Evolutionary conservation across 139 green algal species (phyloP), one percentile per base, ranked within the genome.

Genomic region (Micromonas commoda): DNA sequence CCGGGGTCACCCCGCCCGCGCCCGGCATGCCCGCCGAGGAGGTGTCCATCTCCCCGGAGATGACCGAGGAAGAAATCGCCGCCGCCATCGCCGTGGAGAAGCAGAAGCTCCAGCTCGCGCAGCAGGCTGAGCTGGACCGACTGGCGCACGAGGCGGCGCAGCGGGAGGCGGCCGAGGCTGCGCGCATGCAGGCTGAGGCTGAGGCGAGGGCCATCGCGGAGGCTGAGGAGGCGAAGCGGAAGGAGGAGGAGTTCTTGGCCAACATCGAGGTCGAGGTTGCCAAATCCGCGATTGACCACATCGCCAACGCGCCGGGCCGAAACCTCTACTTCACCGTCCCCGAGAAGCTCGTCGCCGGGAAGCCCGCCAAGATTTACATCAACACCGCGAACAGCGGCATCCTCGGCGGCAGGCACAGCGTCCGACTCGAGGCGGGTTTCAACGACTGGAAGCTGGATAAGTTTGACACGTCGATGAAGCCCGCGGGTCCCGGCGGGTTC

Each of bases 301-400:
- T 29, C 26, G 60, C 24, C 6, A 24, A 19, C 19, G n/a, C 13
- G 13, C 60, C 24, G 5, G 19, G 13, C 13, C 5, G 16, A 16
- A 24, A 29, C 24, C 60, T 77, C 29, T 64, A 21, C 35, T 64
- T 75, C 31, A 81, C 54, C 64, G 66, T 69, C 35, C 65, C 64
- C 34, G 20, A 2, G 5, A 54, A 1, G 34, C 32, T 24, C 64
- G 45, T 81, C 16, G 39, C 33, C 19, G 68, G 76, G 4, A 33
- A 63, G n/a, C 24, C 65, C 35, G 39, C 29, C 35, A 38, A 60
- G 26, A 32, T 76, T 54, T 70, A 67, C 37, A 2, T 76, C 38
- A 32, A 71, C 52, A 61, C 33, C 6, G 1, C 19, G 1, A 32
- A 32, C 37, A 3, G 34, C 21, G 37, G 34, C 68, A 5, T 63